Conservation (phyloP, 148 eudicot genomes). For the Persicaria maculosa region DNA sequence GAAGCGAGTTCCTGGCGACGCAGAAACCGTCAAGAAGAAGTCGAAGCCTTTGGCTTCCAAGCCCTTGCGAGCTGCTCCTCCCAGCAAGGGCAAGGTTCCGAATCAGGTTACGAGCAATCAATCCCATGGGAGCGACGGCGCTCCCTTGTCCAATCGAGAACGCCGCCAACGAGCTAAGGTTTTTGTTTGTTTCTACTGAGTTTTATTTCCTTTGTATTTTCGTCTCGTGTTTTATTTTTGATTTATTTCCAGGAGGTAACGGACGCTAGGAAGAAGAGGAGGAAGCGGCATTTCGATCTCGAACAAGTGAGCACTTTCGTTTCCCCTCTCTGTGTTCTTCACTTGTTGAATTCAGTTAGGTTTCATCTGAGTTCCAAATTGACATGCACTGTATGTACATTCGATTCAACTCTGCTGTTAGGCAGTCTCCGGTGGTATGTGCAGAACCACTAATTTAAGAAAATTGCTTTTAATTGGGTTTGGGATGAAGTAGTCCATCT, state of each 20-base stretch:
- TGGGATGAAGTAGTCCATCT: neutral
- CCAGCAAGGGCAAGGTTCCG: conserved; percentile 23
- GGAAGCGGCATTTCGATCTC: conserved; percentile 71
- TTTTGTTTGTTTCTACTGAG: neutral
- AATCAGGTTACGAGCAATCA: conserved; percentile 15
- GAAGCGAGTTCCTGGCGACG: conserved; percentile 25
- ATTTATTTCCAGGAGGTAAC: conserved; percentile 51
- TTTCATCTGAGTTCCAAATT: neutral
- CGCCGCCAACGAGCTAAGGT: conserved; percentile 51
- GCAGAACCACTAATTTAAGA: neutral
- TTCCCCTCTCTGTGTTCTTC: neutral
- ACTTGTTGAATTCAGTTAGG: neutral
- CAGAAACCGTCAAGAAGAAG: conserved; percentile 29
- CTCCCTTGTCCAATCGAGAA: conserved; percentile 31
- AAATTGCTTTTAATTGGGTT: neutral
- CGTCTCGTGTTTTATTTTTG: conserved; percentile 6
- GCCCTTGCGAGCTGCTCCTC: conserved; percentile 18
- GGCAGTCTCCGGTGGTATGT: too few relatives aligned
- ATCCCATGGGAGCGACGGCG: neutral
- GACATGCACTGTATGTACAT: too few relatives aligned
- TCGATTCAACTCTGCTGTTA: neutral
- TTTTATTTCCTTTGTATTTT: neutral
- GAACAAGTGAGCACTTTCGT: conserved; percentile 44
- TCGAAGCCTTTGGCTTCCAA: conserved; percentile 11
- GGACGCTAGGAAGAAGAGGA: conserved; percentile 84